phyloP scores from a whole-genome alignment of 2,329 filamentous ascomycete genomes.

The Colletotrichum camelliae region DNA sequence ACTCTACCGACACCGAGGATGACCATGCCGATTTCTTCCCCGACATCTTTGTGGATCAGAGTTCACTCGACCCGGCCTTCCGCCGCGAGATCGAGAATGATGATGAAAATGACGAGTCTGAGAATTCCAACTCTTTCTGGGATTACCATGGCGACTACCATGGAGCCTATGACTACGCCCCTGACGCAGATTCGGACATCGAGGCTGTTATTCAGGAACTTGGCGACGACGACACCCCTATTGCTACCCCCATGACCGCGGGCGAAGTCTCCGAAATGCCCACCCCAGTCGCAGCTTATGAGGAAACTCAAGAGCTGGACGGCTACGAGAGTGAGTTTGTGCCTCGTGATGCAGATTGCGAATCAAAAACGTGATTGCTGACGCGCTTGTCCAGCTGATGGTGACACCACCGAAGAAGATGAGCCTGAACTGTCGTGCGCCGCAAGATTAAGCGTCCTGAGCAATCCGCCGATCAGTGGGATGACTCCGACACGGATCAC shows the following conservation, averaged over 20 bases:
- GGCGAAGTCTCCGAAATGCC: conserved; percentile 27
- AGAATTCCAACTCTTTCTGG: conserved; percentile 66
- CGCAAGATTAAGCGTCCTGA: conserved; percentile 51
- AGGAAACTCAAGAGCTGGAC: conserved; percentile 52
- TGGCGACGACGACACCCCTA: conserved; percentile 46
- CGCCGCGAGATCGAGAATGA: conserved; percentile 77
- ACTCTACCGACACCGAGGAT: conserved; percentile 68
- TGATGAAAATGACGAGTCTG: conserved; percentile 58
- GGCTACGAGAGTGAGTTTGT: conserved; percentile 64
- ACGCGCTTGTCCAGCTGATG: conserved; percentile 51
- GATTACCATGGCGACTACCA: conserved; percentile 61
- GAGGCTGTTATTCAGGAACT: conserved; percentile 42
- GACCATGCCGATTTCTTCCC: conserved; percentile 72
- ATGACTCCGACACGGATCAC: conserved; percentile 55
- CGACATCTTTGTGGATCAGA: conserved; percentile 80
- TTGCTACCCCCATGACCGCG: conserved; percentile 43
- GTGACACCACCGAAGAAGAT: conserved; percentile 68
- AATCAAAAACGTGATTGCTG: conserved; percentile 9
- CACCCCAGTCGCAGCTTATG: conserved; percentile 33
- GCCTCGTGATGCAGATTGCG: neutral
- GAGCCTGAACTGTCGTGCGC: conserved; percentile 52
- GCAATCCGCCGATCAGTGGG: conserved; percentile 35
- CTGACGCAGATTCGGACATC: conserved; percentile 44
- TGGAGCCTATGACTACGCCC: conserved; percentile 46
- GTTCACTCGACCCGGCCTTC: conserved; percentile 73